Evolutionary conservation across 331 rosid species (phyloP), one percentile per base, ranked within the genome.

Genomic region (Prunus yedoensis): DNA sequence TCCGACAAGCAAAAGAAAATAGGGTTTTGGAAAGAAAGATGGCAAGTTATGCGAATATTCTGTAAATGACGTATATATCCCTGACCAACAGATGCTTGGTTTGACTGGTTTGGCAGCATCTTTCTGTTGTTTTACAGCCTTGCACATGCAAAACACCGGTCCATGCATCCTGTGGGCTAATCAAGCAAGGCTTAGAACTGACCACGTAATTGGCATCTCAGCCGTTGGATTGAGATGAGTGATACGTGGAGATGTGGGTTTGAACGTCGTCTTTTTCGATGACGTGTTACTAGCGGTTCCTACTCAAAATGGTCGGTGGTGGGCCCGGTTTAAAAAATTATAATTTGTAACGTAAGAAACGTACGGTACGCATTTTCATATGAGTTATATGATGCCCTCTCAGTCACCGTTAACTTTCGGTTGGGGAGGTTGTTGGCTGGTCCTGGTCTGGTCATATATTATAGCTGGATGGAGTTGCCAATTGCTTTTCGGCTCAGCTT

Each of bases 191-290:
- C 17, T 11, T n/a, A 14, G 8, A 68, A 78, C 69, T 71, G 86
- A 78, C 87, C 88, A 85, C 90, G 91, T 77, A 76, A 82, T 52
- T 5, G 4, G 62, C 16, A 5, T 27, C 2, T 16, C 8, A 18
- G 20, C 86, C 77, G 88, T 66, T 56, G 8, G 82, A 79, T 78
- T 25, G 12, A 16, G 73, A 66, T 74, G 8, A 32, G 41, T 20
- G 54, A 16, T 49, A 80, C 68, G 77, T 80, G 75, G 71, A 11
- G 17, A 3, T 49, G 43, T 27, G 28, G 49, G 30, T 46, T 66
- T 2, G 18, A 73, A 62, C 17, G 58, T 27, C 50, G 38, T 10
- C 12, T 21, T 16, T 46, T 32, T 4, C 30, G 45, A 67, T 23
- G 70, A 16, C 79, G 53, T 38, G 56, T 17, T 12, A 9, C 47